These are phyloP conservation scores for Coemansia sp. DNA, from an alignment of 192 early-diverging fungal genomes.

Conservation along the genomic window DNA sequence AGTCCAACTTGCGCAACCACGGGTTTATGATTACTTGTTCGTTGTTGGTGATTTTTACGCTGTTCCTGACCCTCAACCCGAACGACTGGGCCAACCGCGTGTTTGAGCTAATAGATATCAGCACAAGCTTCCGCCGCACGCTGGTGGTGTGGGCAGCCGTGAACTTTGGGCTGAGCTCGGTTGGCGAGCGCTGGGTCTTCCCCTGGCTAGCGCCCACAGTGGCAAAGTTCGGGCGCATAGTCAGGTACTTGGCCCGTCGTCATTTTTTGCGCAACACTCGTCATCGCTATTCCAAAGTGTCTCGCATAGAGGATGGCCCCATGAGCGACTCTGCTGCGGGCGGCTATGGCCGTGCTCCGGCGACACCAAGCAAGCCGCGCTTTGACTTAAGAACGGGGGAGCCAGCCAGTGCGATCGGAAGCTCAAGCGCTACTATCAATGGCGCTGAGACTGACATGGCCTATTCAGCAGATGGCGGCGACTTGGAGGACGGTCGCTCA, in stretches of 20 bases:
- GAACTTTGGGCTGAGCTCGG: constrained; percentile 54
- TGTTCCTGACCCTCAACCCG: constrained; percentile 61
- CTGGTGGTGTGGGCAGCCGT: constrained; percentile 63
- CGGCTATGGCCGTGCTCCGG: background rate
- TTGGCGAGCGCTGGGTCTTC: constrained; percentile 51
- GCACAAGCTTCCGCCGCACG: constrained; percentile 59
- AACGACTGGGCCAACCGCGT: constrained; percentile 50
- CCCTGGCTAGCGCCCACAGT: constrained; percentile 31
- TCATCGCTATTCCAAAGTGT: constrained; percentile 19
- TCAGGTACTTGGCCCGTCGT: constrained; percentile 22
- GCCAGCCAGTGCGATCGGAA: constrained; percentile 10
- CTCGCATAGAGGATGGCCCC: background rate
- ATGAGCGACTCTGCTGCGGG: constrained; percentile 3
- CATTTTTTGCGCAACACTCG: constrained; percentile 15
- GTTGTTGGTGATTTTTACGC: constrained; percentile 72
- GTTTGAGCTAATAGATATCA: constrained; percentile 72
- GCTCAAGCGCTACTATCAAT: constrained; percentile 25
- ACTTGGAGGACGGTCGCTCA: constrained; percentile 33
- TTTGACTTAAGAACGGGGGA: constrained; percentile 5
- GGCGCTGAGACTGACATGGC: constrained; percentile 5
- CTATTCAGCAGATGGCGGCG: background rate
- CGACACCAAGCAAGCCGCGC: constrained; percentile 14
- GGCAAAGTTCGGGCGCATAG: constrained; percentile 28
- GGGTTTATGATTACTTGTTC: constrained; percentile 34
- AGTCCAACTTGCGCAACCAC: constrained; percentile 80